These are phyloP conservation scores for Penicillium carneum DNA, from an alignment of 2,329 filamentous ascomycete species.

Conservation along the genomic window DNA sequence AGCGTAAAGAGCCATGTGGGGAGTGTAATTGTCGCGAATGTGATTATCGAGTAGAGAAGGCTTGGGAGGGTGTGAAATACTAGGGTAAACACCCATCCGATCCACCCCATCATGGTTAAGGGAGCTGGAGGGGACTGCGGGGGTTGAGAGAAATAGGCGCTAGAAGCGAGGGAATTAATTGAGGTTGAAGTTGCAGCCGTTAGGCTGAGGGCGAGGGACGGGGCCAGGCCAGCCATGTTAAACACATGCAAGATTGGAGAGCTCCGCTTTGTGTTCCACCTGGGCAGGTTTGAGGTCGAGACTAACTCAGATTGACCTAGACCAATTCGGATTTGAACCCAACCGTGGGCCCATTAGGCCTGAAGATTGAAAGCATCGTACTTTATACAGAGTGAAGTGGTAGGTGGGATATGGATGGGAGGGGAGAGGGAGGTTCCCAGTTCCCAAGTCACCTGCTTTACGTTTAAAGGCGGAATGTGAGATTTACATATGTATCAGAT, in stretches of 20 bases:
- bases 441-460: neutral
- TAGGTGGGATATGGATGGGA: neutral
- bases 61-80: constrained; percentile 63
- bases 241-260: constrained; percentile 15
- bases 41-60: constrained; percentile 77
- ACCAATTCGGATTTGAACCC: constrained; percentile 12
- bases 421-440: neutral
- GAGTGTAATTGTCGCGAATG: constrained; percentile 84
- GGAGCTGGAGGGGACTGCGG: constrained; percentile 42
- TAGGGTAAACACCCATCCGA: constrained; percentile 59
- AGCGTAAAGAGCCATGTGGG: constrained; percentile 88
- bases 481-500: neutral
- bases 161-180: constrained; percentile 22
- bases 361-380: constrained; percentile 16
- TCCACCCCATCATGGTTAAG: constrained; percentile 53
- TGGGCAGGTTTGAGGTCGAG: constrained; percentile 1
- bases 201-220: constrained; percentile 33
- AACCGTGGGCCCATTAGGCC: constrained; percentile 13
- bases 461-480: neutral
- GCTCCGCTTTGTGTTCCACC: constrained; percentile 26
- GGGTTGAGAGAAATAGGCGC: constrained; percentile 29
- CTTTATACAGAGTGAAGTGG: too few species aligned
- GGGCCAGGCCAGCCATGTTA: constrained; percentile 30
- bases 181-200: constrained; percentile 29
- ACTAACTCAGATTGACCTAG: constrained; percentile 13